Evolutionary conservation across 176 grass and related monocot genomes (phyloP), one percentile per base, ranked within the genome.

Genomic region (Tillandsia leiboldiana): DNA sequence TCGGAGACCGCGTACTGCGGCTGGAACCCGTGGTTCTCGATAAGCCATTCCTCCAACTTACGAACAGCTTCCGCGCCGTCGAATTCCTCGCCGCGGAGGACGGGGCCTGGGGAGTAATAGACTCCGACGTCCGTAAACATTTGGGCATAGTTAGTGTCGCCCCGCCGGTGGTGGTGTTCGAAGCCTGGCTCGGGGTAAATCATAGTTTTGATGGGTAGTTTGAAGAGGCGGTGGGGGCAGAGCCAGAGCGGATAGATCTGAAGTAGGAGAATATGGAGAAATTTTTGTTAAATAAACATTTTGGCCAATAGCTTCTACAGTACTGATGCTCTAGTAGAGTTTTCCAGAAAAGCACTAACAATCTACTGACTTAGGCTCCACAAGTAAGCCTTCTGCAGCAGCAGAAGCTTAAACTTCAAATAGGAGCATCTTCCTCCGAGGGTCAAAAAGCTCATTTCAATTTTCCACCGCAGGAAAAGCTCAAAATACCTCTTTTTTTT

Each of bases 11-110:
- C 84, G 8, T 99, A 94, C 75, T 99, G 95, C 0, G 95, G 90
- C 82, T 99, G 95, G 95, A 94, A 99, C 74, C 90, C 77, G 77
- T 90, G 84, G 87, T 94, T 99, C 70, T 94, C 81, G 7, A 94
- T 86, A 65, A 99, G 79, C 95, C 95, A 99, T 72, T 88, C 79
- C 77, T 99, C 95, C 22, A 99, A 51, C 26, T 68, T 72, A 68
- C 69, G 80, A 27, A 99, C 95, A 0, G 95, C 80, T 63, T 94
- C 80, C 1, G 70, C 54, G 0, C 95, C 95, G 6, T 88, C 69
- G 51, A 86, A 99, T 80, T 82, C 87, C 79, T 99, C 87, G 0
- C 95, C 84, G 9, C 87, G 72, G 9, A 94, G 68, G 47, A 94
- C 85, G 3, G 84, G 70, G 3, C 48, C 95, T 0, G 95, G 95